Percentiles rank a stretch among this genome's conserved stretches.
These are phyloP conservation scores for Citrus medica DNA, from an alignment of 345 rosid genomes.

Conservation along the genomic window DNA sequence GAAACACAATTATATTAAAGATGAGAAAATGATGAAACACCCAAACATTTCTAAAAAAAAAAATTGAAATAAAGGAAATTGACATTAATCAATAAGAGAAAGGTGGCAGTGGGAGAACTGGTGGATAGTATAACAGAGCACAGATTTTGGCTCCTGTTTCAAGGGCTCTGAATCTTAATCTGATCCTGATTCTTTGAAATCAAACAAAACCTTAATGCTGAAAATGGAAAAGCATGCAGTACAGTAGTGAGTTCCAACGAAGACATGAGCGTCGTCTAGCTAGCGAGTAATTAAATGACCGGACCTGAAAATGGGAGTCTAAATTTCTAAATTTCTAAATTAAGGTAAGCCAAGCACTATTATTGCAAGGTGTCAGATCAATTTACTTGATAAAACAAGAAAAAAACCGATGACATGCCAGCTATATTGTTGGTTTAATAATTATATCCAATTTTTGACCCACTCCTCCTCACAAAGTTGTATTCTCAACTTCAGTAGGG, in stretches of 20 bases:
- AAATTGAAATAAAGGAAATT: background rate
- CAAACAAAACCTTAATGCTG: background rate
- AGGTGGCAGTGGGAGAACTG: background rate
- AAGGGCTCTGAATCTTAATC: background rate
- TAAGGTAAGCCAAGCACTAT: background rate
- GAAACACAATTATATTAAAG: background rate
- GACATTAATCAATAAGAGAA: background rate
- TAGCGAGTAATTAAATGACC: background rate
- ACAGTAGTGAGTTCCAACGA: background rate
- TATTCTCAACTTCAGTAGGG: background rate
- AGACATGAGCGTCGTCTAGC: background rate
- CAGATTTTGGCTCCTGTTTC: background rate
- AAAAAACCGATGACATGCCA: background rate
- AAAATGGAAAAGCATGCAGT: background rate
- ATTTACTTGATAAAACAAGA: background rate
- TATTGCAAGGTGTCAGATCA: slow-evolving; percentile 1
- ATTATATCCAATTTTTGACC: background rate
- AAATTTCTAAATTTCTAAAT: no score
- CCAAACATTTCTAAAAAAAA: background rate
- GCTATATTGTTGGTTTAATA: background rate
- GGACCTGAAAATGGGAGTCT: background rate
- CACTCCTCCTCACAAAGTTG: background rate
- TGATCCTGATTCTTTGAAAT: background rate
- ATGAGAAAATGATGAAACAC: background rate
- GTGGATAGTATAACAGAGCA: no score